phyloP scores from a whole-genome alignment of 2,329 filamentous ascomycete genomes.

The Chaetomium olivaceum region DNA sequence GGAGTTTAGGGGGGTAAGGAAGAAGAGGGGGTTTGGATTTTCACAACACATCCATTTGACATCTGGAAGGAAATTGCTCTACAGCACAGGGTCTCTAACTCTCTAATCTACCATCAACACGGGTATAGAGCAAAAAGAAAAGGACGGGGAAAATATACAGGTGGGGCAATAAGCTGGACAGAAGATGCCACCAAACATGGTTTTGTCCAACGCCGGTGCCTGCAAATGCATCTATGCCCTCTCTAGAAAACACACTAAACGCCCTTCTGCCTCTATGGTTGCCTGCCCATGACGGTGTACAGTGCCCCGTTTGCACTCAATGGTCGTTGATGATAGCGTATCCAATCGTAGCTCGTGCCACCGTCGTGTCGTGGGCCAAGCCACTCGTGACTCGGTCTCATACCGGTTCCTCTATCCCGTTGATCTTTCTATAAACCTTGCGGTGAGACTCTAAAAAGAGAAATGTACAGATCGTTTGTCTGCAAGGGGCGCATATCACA shows the following conservation, averaged over 20 bases:
- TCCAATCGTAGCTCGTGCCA: background rate
- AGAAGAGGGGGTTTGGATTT: background rate
- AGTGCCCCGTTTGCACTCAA: background rate
- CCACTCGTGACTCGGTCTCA: slow-evolving; percentile 32
- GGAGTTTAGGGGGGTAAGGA: background rate
- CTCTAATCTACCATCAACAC: slow-evolving; percentile 7
- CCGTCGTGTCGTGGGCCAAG: slow-evolving; percentile 28
- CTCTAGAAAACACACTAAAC: slow-evolving; percentile 9
- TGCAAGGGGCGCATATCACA: slow-evolving; percentile 33
- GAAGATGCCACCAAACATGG: background rate
- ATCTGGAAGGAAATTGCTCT: background rate
- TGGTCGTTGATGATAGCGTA: slow-evolving; percentile 3
- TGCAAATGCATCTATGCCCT: slow-evolving; percentile 10
- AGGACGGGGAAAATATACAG: background rate
- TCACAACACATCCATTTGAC: background rate
- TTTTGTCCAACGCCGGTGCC: slow-evolving; percentile 9
- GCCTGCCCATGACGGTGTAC: slow-evolving; percentile 3
- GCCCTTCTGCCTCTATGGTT: background rate
- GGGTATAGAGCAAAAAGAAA: slow-evolving; percentile 17
- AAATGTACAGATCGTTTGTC: slow-evolving; percentile 84
- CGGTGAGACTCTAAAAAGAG: slow-evolving; percentile 86
- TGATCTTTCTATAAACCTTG: slow-evolving; percentile 65
- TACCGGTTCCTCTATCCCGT: slow-evolving; percentile 43
- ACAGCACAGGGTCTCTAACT: slow-evolving; percentile 3
- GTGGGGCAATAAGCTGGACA: background rate